phyloP scores from a whole-genome alignment of 2,329 filamentous ascomycete genomes.

The Grosmannia penicillata region DNA sequence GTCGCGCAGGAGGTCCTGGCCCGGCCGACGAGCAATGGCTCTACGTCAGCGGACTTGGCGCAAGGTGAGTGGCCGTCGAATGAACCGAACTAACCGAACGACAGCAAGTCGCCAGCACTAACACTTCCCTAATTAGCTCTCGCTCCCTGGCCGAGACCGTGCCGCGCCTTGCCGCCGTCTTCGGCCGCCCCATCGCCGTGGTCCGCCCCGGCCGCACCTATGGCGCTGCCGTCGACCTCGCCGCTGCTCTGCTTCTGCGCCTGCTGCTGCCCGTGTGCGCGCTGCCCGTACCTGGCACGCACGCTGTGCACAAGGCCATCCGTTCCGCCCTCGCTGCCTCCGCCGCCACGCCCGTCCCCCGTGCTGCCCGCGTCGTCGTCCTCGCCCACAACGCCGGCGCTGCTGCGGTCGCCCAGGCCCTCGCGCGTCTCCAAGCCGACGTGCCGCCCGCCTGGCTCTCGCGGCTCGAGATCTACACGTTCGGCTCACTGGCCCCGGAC shows the following conservation, averaged over 20 bases:
- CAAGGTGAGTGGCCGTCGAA: conserved; percentile 19
- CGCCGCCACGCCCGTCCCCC: conserved; percentile 3
- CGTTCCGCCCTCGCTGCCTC: neutral
- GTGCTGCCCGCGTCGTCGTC: conserved; percentile 22
- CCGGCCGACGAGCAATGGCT: conserved; percentile 14
- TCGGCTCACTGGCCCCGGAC: conserved; percentile 23
- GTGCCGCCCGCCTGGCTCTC: conserved; percentile 19
- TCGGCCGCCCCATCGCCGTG: conserved; percentile 28
- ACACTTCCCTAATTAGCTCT: conserved; percentile 12
- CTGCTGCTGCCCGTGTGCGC: conserved; percentile 13
- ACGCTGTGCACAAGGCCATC: conserved; percentile 20
- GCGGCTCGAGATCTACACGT: conserved; percentile 29
- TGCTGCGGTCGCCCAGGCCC: conserved; percentile 19
- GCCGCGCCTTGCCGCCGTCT: conserved; percentile 20
- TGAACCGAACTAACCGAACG: too few species aligned
- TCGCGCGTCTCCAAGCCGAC: conserved; percentile 23
- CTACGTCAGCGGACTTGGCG: conserved; percentile 19
- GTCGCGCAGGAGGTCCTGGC: neutral
- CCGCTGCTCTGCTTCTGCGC: conserved; percentile 20
- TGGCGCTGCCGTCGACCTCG: conserved; percentile 37
- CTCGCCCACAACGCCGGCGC: conserved; percentile 25
- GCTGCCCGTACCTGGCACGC: conserved; percentile 14
- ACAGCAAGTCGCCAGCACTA: too few species aligned
- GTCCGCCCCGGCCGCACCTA: conserved; percentile 31
- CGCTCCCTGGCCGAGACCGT: conserved; percentile 17